Conservation (phyloP, 108 stramenopile species). For the Thalassiosira profunda region DNA sequence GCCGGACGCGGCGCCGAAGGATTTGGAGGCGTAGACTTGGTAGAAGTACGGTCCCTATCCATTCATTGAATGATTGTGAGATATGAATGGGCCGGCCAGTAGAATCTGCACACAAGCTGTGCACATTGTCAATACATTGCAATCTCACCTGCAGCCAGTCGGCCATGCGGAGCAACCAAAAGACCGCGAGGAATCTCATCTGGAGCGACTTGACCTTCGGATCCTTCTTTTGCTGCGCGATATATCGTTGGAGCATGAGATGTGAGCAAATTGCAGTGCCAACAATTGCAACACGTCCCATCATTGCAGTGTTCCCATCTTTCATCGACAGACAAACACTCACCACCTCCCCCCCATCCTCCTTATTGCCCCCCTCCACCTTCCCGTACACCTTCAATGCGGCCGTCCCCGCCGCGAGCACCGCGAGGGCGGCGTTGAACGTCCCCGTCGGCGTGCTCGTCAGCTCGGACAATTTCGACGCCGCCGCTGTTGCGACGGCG, state of each 20-base stretch:
- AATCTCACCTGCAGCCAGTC: constrained; percentile 98
- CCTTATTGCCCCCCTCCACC: background rate
- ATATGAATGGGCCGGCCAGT: background rate
- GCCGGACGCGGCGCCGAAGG: constrained; percentile 65
- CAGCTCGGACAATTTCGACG: background rate
- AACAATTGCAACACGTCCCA: too few relatives aligned
- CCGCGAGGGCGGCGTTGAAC: constrained; percentile 5
- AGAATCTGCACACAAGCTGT: background rate
- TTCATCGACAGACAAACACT: too few relatives aligned
- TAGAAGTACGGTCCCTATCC: constrained; percentile 94
- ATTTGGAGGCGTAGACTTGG: constrained; percentile 94
- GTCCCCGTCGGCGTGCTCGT: constrained; percentile 1
- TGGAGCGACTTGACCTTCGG: constrained; percentile 67
- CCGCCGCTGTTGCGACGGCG: background rate
- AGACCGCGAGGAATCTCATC: constrained; percentile 89
- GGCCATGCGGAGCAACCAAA: constrained; percentile 93
- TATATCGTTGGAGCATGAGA: too few relatives aligned
- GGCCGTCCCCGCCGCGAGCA: background rate
- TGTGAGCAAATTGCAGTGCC: too few relatives aligned
- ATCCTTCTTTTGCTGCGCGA: too few relatives aligned
- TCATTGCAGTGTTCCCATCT: too few relatives aligned
- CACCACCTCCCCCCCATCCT: background rate
- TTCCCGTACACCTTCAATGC: background rate
- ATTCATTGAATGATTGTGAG: background rate
- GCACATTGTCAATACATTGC: too few relatives aligned